Base-by-base conservation (phyloP, 129 eudicot genomes). In the Artemisia argyi region DNA sequence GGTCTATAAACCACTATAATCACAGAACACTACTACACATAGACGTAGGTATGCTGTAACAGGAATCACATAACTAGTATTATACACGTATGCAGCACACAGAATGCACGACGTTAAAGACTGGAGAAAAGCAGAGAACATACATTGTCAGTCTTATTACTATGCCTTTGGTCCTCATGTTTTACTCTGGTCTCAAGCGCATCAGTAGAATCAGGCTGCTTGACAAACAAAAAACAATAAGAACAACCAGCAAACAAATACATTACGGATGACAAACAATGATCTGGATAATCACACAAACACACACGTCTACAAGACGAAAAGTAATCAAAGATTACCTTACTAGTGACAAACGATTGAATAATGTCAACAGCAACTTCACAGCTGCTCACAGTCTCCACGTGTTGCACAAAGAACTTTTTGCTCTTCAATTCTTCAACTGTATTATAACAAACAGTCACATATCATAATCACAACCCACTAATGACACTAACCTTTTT, bases 391-490 rank as follows among this genome's bases (percentile, higher is more conserved):
- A 87, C 81, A 16, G 98, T 94, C 74, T 94, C 93, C 69, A 94
- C 90, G 79, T 90, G 98, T 56, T 76, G 96, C 57, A 94, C 93
- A 61, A 94, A 73, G 48, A 94, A 63, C 83, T 83, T 90, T 61
- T 78, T 87, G 52, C 72, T 61, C 85, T 79, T 89, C 75, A 77
- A 68, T 69, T 85, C 96, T 80, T 82, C 86, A 58, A 70, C 95
- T 85, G 78, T 59, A 79, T 19, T n/a, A 53, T 18, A 30, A 62
- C 55, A 82, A 68, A 55, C 66, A n/a, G n/a, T 24, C 10, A 4
- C 61, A 8, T 5, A 20, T 20, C 22, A 20, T 20, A 20, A 20
- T 1, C 22, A 20, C n/a, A n/a, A n/a, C n/a, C n/a, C n/a, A n/a
- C n/a, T n/a, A n/a, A n/a, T n/a, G n/a, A n/a, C n/a, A n/a, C n/a